Percentiles rank a stretch among this genome's conserved stretches.
Evolutionary conservation across 257 asterid genomes (phyloP).

Genomic region (Plantago major): DNA sequence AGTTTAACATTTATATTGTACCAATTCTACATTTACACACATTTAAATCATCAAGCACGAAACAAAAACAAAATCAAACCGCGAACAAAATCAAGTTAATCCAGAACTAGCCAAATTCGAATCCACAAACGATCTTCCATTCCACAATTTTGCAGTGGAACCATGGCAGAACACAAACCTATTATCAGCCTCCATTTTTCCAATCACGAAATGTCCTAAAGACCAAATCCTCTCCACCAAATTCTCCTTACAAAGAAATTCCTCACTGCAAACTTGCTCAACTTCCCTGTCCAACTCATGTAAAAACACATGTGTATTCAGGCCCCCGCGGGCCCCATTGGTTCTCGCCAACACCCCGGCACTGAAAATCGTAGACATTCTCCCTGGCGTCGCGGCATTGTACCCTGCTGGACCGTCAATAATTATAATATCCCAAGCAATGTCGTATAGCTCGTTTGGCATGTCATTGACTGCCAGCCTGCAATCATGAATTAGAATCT

Average conservation of each 20-base stretch:
- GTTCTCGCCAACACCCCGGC: conserved; percentile 82
- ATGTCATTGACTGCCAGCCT: conserved; percentile 67
- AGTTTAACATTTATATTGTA: no score
- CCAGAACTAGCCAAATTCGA: no score
- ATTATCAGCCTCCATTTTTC: conserved; percentile 31
- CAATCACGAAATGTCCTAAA: conserved; percentile 67
- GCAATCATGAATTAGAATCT: conserved; percentile 20
- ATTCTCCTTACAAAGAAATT: conserved; percentile 57
- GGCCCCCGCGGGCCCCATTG: conserved; percentile 39
- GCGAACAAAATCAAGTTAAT: no score
- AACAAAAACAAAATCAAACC: neutral
- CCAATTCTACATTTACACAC: no score
- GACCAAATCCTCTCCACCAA: conserved; percentile 36
- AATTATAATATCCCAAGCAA: conserved; percentile 72
- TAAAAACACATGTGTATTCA: conserved; percentile 60
- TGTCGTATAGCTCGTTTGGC: conserved; percentile 85
- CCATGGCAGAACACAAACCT: conserved; percentile 20
- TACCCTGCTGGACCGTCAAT: conserved; percentile 79
- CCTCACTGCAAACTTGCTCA: conserved; percentile 59
- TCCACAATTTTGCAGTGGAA: no score
- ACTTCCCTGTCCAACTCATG: conserved; percentile 63
- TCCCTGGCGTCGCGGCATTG: conserved; percentile 52
- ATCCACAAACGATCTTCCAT: no score
- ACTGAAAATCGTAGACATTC: conserved; percentile 68
- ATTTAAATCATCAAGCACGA: no score